Percentiles rank a stretch among this genome's conserved stretches.
These are phyloP conservation scores for Chenopodium quinoa DNA, from an alignment of 148 eudicot species.

Conservation along the genomic window DNA sequence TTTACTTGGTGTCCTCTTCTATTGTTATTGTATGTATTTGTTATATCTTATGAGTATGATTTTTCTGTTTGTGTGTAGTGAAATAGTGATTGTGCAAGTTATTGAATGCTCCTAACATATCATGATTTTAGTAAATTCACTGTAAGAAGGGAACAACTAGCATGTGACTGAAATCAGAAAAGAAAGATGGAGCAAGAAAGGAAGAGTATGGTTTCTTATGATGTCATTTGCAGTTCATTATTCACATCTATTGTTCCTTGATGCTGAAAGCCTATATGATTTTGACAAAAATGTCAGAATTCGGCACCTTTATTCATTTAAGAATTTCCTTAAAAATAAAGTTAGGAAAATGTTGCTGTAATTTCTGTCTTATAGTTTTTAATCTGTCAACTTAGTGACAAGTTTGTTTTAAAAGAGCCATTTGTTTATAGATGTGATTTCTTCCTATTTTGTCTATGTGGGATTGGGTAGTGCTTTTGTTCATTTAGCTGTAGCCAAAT, in stretches of 20 bases:
- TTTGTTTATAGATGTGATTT: conserved; percentile 3
- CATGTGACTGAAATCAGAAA: background rate
- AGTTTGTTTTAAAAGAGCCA: background rate
- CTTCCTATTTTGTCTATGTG: background rate
- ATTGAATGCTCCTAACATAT: background rate
- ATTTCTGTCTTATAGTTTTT: background rate
- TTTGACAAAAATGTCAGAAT: background rate
- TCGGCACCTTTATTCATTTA: background rate
- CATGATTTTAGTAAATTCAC: background rate
- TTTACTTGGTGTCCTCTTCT: background rate
- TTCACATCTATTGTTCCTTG: conserved; percentile 6
- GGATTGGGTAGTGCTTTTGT: background rate
- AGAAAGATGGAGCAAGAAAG: conserved; percentile 3
- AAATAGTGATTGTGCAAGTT: background rate
- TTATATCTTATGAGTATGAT: background rate
- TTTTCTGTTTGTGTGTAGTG: background rate
- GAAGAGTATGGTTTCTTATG: conserved; percentile 3
- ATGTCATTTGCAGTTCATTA: conserved; percentile 7
- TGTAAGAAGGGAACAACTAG: background rate
- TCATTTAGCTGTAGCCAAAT: background rate
- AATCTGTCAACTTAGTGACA: background rate
- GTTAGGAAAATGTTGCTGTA: background rate
- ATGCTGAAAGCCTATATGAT: conserved; percentile 5
- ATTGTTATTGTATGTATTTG: background rate
- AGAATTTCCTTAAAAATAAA: background rate